phyloP scores from a whole-genome alignment of 352 stramenopile species.

The Phytophthora sojae region DNA sequence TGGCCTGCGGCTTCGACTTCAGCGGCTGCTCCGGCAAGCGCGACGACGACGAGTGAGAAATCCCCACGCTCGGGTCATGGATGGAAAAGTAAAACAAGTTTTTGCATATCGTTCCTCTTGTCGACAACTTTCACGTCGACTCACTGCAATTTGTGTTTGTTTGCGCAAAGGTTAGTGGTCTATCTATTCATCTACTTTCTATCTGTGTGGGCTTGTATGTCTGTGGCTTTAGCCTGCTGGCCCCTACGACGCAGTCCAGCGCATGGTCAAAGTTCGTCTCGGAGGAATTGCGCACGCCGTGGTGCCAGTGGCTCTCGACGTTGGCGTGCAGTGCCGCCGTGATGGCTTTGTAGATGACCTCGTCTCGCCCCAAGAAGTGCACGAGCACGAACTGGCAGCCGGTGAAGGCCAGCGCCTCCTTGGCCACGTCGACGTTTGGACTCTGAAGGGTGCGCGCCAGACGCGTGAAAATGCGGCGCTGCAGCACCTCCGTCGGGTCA shows the following conservation, averaged over 20 bases:
- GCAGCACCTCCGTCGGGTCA: constrained; percentile 41
- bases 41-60: constrained; percentile 20
- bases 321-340: constrained; percentile 73
- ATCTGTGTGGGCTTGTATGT: constrained; percentile 13
- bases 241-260: constrained; percentile 60
- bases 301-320: constrained; percentile 74
- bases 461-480: constrained; percentile 61
- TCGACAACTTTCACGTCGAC: too few relatives aligned
- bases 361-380: constrained; percentile 75
- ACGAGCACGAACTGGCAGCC: constrained; percentile 83
- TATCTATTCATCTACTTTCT: constrained; percentile 41
- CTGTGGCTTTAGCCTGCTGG: not conserved
- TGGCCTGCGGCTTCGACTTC: constrained; percentile 89
- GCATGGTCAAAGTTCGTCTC: constrained; percentile 80
- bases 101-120: too few relatives aligned
- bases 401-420: constrained; percentile 85
- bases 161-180: constrained; percentile 16
- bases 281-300: constrained; percentile 67
- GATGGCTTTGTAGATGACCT: constrained; percentile 71
- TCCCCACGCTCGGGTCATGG: too few relatives aligned
- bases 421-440: constrained; percentile 72
- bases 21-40: constrained; percentile 77
- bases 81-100: too few relatives aligned
- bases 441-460: constrained; percentile 70
- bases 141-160: constrained; percentile 4